These are phyloP conservation scores for Taphrina confusa DNA, from an alignment of 1,139 yeast genomes.

Conservation along the genomic window DNA sequence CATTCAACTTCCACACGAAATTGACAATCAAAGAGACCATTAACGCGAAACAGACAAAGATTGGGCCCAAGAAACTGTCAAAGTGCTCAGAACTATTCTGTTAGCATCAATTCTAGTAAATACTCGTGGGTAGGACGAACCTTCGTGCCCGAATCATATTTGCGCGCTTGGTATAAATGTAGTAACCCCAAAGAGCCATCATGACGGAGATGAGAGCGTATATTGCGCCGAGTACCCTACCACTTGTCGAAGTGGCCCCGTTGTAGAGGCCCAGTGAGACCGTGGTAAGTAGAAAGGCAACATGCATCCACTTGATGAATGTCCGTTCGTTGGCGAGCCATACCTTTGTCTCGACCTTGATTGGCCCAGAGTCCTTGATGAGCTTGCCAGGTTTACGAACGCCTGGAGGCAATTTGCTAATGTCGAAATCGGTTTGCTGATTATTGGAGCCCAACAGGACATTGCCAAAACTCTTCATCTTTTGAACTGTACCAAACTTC, in stretches of 20 bases:
- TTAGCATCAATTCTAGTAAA: not conserved
- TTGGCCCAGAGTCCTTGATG: conserved; percentile 85
- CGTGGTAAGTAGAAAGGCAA: conserved; percentile 82
- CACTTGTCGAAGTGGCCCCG: conserved; percentile 50
- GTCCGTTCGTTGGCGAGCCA: conserved; percentile 99
- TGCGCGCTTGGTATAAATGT: conserved; percentile 69
- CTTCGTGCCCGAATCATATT: conserved; percentile 71
- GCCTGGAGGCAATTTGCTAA: conserved; percentile 69
- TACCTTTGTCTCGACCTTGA: conserved; percentile 93
- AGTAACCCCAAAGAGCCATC: conserved; percentile 87
- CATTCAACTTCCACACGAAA: conserved; percentile 45
- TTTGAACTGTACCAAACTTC: conserved; percentile 16
- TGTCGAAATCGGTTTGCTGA: not conserved
- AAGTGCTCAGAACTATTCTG: conserved; percentile 66
- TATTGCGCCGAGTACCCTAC: conserved; percentile 64
- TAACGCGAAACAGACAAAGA: conserved; percentile 72
- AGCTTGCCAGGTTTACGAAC: conserved; percentile 76
- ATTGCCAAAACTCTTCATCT: conserved; percentile 17
- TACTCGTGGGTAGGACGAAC: too few relatives aligned
- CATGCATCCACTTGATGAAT: conserved; percentile 91
- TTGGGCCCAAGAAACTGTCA: conserved; percentile 87
- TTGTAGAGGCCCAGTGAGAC: conserved; percentile 80
- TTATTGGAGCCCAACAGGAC: conserved; percentile 17
- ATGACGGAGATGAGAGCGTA: conserved; percentile 80
- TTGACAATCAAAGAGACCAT: conserved; percentile 67